Evolutionary conservation across 192 early-diverging fungal genomes (phyloP), one percentile per base, ranked within the genome.

Genomic region (Rhizophagus prolifer): DNA sequence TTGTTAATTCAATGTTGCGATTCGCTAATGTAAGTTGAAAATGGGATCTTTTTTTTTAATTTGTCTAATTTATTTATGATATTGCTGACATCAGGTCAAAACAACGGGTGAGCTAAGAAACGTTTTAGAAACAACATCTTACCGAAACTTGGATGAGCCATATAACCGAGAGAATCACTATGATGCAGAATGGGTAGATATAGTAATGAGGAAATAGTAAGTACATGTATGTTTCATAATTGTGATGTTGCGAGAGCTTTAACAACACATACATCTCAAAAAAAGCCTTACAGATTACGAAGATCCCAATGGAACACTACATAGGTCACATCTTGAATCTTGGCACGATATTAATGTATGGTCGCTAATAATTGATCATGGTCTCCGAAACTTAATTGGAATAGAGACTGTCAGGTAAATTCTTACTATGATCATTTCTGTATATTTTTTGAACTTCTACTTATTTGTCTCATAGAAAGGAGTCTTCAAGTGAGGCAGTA

Each of bases 271-370:
- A 31, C 31, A 31, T 31, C 31, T 31, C 31, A 31, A 28, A 61
- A 78, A 65, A 61, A 78, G 69, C 61, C 77, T 78, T 72, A 61
- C 54, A 19, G 25, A 72, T 70, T 65, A 46, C 30, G 60, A 78
- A 72, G 69, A 77, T 41, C 76, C 67, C 8, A 70, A 77, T 58
- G n/a, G 69, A 59, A 34, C 41, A 21, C 62, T 77, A 19, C 26
- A 77, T 69, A 76, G 47, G 13, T 25, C 1, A 44, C 60, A 78
- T 72, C 47, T 78, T n/a, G 60, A 78, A 47, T 25, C 31, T 41
- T 78, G 77, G 60, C 70, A 78, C 63, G 70, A 78, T 7, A 72
- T 72, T 9, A 78, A 78, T 72, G 47, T 78, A 41, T 78, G 70
- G 77, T 78, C 69, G 23, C 71, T 72, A 62, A 78, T 78, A 58